Base-by-base conservation (phyloP, 768 basidiomycete species). In the Chalciporus chontae region DNA sequence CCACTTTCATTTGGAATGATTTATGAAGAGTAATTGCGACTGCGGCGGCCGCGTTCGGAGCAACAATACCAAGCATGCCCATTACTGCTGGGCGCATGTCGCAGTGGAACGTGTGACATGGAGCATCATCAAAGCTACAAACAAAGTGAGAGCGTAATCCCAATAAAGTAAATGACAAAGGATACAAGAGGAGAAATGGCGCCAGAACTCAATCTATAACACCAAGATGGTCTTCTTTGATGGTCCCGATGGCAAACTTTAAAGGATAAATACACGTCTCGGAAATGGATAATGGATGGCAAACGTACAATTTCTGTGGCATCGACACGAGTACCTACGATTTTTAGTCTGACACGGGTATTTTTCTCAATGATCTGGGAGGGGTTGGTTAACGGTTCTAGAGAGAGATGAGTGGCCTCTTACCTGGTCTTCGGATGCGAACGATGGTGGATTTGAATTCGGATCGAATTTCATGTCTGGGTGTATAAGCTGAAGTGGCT, bases 261-360 rank as follows among this genome's bases (percentile, higher is more conserved):
- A 23, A 1, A n/a, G 43, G 24, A 40, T 48, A 32, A 51, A 38
- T 26, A 17, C 15, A 18, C 11, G 37, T 45, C 40, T 52, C 11
- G 54, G 47, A 27, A 39, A 10, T n/a, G n/a, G n/a, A n/a, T n/a
- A n/a, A 39, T 23, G 23, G 15, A 43, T 19, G 34, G 15, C 43
- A 8, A 73, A 56, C 91, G 57, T 65, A 94, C 94, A 59, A 99
- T 96, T 70, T 98, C 94, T 19, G 94, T 97, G 29, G 94, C 94
- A 64, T 99, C 96, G 4, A 97, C 91, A 64, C 94, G 84, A 19
- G 94, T 96, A 27, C 96, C 96, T n/a, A 99, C 94, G 39, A 99
- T 92, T 72, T 97, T 95, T 68, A 97, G 78, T 34, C 96, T 83
- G 43, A 98, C 84, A 45, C 85, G 83, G 0, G 91, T 91, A 57